Percentiles rank a stretch among this genome's conserved stretches.
Evolutionary conservation across 2,329 filamentous ascomycete species (phyloP).

Genomic region (Penicillium sp.): DNA sequence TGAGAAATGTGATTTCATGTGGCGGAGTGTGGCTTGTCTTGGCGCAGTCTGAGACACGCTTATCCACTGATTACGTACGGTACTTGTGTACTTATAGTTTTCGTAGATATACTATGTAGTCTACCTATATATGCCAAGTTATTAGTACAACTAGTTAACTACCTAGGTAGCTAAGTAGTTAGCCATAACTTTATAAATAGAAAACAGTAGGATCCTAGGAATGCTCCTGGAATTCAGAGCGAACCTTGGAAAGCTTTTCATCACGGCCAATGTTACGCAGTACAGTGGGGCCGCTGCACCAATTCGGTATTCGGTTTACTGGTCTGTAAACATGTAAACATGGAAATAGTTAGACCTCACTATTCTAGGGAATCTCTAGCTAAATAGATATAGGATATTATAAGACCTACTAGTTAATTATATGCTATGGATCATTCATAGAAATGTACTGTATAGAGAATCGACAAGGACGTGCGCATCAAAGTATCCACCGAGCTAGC

Average conservation of each 20-base stretch:
- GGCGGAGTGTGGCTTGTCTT: constrained; percentile 12
- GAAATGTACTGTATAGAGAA: background rate
- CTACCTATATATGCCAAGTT: background rate
- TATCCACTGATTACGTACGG: constrained; percentile 13
- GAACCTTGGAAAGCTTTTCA: background rate
- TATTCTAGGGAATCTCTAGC: too few relatives aligned
- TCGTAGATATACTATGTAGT: too few relatives aligned
- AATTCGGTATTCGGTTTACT: constrained; percentile 18
- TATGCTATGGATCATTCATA: background rate
- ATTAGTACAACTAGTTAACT: background rate
- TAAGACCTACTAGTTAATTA: background rate
- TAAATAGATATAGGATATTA: background rate
- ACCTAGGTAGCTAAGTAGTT: too few relatives aligned
- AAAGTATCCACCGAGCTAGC: constrained; percentile 18
- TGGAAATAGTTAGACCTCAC: too few relatives aligned
- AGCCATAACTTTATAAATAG: background rate
- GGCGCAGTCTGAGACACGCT: constrained; percentile 10
- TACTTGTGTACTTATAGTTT: too few relatives aligned
- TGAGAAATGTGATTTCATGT: constrained; percentile 3
- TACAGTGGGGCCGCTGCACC: constrained; percentile 3
- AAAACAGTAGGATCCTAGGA: constrained; percentile 4
- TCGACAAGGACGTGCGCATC: constrained; percentile 11
- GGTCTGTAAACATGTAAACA: background rate
- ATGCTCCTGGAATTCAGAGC: constrained; percentile 3
- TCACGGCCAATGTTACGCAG: constrained; percentile 9